Conservation (phyloP, 2,329 filamentous ascomycete genomes). For the Ophiostoma triangulosporum region DNA sequence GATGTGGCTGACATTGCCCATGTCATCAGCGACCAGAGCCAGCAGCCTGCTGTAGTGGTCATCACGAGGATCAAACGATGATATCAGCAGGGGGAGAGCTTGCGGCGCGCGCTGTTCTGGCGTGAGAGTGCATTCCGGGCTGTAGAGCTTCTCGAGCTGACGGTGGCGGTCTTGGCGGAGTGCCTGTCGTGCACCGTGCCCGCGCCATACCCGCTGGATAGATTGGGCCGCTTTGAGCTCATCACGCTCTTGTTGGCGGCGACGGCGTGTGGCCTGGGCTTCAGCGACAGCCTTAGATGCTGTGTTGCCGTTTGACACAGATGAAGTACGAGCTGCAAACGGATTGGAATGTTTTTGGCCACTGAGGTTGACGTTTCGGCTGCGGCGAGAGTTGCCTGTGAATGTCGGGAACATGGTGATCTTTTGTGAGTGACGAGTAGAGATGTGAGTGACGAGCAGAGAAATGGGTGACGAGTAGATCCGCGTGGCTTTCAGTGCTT, state of each 20-base stretch:
- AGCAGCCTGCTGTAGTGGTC: slow-evolving; percentile 37
- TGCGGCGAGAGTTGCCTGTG: slow-evolving; percentile 71
- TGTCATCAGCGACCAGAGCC: slow-evolving; percentile 30
- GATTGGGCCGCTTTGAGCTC: slow-evolving; percentile 57
- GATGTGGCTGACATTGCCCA: slow-evolving; percentile 23
- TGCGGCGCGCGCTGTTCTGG: slow-evolving; percentile 23
- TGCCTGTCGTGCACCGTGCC: slow-evolving; percentile 47
- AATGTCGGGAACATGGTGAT: slow-evolving; percentile 87
- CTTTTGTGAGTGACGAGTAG: too few relatives aligned
- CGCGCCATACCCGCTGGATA: slow-evolving; percentile 75
- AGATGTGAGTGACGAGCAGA: too few relatives aligned
- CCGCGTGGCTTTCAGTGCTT: too few relatives aligned
- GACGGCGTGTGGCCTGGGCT: slow-evolving; percentile 73
- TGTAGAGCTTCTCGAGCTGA: slow-evolving; percentile 50
- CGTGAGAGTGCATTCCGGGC: slow-evolving; percentile 19
- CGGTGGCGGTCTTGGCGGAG: slow-evolving; percentile 44
- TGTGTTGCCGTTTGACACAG: slow-evolving; percentile 42
- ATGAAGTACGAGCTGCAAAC: slow-evolving; percentile 52
- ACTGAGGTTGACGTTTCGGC: slow-evolving; percentile 86
- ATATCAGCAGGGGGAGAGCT: slow-evolving; percentile 35
- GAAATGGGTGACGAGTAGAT: too few relatives aligned
- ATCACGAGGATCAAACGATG: slow-evolving; percentile 32
- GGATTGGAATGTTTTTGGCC: slow-evolving; percentile 65
- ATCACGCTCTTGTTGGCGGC: slow-evolving; percentile 69
- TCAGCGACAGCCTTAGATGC: slow-evolving; percentile 68